These are phyloP conservation scores for Toxoplasma gondii DNA, from an alignment of 169 alveolate genomes.

Conservation along the genomic window DNA sequence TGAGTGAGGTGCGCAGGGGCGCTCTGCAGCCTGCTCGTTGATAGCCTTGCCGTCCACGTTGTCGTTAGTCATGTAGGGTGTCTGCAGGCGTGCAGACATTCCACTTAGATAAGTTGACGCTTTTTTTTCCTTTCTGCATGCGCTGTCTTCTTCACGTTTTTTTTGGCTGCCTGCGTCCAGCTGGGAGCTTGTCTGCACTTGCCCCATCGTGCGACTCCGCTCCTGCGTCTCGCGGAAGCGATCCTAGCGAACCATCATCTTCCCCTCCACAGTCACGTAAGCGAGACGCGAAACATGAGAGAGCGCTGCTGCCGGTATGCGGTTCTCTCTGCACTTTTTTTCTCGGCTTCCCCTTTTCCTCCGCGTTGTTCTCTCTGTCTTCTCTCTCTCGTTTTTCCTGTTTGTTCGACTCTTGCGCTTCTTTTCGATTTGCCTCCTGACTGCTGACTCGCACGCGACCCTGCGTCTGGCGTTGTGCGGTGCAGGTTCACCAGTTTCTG, in stretches of 20 bases:
- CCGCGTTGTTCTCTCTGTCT: background rate
- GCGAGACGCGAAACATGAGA: background rate
- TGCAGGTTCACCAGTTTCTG: constrained; percentile 41
- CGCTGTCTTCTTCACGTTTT: background rate
- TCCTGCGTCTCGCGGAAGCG: constrained; percentile 35
- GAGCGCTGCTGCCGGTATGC: background rate
- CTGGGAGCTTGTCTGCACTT: constrained; percentile 20
- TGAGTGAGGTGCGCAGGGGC: no score
- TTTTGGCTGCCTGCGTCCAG: background rate
- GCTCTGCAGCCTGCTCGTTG: no score
- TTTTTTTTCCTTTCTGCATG: background rate
- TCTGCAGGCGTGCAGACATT: no score
- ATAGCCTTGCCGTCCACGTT: no score
- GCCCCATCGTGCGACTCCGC: constrained; percentile 45
- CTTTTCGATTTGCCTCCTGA: background rate
- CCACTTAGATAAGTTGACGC: no score
- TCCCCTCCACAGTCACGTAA: constrained; percentile 17
- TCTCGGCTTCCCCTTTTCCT: background rate
- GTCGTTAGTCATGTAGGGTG: no score
- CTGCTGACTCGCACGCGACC: background rate
- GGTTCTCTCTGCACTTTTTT: no score
- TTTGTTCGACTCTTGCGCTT: no score
- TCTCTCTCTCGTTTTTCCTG: background rate
- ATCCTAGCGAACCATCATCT: constrained; percentile 22
- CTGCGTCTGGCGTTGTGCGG: background rate